phyloP scores from a whole-genome alignment of 805 yeast genomes.

The Candida sithepensis region DNA sequence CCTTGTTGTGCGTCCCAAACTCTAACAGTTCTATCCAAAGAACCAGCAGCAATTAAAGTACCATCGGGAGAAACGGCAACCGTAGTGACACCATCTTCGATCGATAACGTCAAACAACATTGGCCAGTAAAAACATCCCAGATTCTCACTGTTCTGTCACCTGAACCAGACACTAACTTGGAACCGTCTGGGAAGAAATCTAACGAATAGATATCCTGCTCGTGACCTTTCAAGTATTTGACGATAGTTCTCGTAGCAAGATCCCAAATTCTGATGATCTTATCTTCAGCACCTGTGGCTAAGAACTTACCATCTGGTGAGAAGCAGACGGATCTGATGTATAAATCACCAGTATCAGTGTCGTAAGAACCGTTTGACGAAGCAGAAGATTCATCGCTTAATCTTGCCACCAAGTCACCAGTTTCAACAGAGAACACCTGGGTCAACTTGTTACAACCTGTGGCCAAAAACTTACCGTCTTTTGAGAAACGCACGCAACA shows the following conservation, averaged over 20 bases:
- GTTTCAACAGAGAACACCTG: conserved; percentile 91
- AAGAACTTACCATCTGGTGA: conserved; percentile 91
- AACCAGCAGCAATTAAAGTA: conserved; percentile 90
- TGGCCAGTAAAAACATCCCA: conserved; percentile 93
- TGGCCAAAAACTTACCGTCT: conserved; percentile 90
- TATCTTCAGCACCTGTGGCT: conserved; percentile 93
- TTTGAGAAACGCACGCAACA: conserved; percentile 93
- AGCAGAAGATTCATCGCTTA: conserved; percentile 71
- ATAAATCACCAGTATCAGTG: conserved; percentile 74
- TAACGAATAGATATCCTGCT: conserved; percentile 94
- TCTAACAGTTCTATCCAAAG: conserved; percentile 90
- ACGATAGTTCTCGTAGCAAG: conserved; percentile 79
- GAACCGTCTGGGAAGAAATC: conserved; percentile 95
- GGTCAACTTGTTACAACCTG: conserved; percentile 95
- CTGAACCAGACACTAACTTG: conserved; percentile 90
- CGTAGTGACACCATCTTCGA: conserved; percentile 97
- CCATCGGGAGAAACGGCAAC: conserved; percentile 98
- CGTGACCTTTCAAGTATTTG: conserved; percentile 87
- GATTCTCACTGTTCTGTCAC: conserved; percentile 92
- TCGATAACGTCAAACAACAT: conserved; percentile 81
- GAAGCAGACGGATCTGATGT: conserved; percentile 93
- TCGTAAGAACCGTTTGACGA: conserved; percentile 45
- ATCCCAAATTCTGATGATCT: conserved; percentile 94
- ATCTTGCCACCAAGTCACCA: conserved; percentile 82
- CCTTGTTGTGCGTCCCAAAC: conserved; percentile 97